A percentile compares a stretch with the other conserved stretches of the same genome.
Conservation (phyloP, 768 basidiomycete species). For the Termitomyces sp. region DNA sequence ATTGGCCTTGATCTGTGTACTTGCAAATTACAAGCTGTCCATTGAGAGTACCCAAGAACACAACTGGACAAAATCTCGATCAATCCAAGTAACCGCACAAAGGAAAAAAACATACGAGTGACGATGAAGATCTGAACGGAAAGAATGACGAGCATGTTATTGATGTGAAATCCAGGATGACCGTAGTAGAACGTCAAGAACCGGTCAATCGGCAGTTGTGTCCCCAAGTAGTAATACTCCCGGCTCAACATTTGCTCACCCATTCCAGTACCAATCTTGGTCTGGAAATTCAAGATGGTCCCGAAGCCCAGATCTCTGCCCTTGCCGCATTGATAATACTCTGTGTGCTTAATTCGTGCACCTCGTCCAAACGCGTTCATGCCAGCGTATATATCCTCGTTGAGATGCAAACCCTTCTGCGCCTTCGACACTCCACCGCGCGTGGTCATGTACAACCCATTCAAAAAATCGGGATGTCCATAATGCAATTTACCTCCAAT, state of each 20-base stretch:
- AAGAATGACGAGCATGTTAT: slow-evolving; percentile 98
- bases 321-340: slow-evolving; percentile 99
- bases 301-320: slow-evolving; percentile 98
- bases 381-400: slow-evolving; percentile 99
- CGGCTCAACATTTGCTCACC: slow-evolving; percentile 99
- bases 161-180: slow-evolving; percentile 99
- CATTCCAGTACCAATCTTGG: slow-evolving; percentile 99
- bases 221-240: slow-evolving; percentile 98
- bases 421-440: slow-evolving; percentile 99
- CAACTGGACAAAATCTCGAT: slow-evolving; percentile 47
- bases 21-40: slow-evolving; percentile 74
- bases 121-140: slow-evolving; percentile 95
- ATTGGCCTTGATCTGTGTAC: slow-evolving; percentile 67
- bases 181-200: slow-evolving; percentile 99
- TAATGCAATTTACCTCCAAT: slow-evolving; percentile 98
- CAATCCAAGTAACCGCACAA: neutral
- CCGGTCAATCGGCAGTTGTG: slow-evolving; percentile 94
- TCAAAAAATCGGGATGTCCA: slow-evolving; percentile 99
- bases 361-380: slow-evolving; percentile 98
- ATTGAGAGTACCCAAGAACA: slow-evolving; percentile 92
- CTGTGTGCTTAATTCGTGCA: slow-evolving; percentile 96
- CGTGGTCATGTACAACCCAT: slow-evolving; percentile 95
- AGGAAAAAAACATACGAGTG: slow-evolving; percentile 55
- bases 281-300: slow-evolving; percentile 99
- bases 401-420: slow-evolving; percentile 97